Evolutionary conservation across 352 stramenopile genomes (phyloP), one percentile per base, ranked within the genome.

Genomic region (Phytophthora cactorum): DNA sequence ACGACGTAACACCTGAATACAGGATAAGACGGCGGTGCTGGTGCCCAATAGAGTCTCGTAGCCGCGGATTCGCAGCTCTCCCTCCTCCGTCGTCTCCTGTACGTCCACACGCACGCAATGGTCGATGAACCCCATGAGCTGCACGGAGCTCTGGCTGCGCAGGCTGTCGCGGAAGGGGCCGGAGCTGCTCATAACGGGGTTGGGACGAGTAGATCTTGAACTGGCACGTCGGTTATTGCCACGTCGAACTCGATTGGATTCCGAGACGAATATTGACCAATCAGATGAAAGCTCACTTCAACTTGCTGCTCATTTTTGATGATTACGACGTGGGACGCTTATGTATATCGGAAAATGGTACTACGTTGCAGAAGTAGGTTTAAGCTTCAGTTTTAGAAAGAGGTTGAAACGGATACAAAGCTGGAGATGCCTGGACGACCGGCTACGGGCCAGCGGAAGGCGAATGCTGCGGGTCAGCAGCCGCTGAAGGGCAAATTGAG

Each of bases 71-170:
- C 86, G 86, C 61, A 95, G 74, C 64, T 92, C 86, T 8, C 72
- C 70, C 27, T 95, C 86, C 17, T 91, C 84, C 12, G 77, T 74
- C 25, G 77, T 82, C 65, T 92, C 85, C 4, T 75, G n/a, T 4
- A 74, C 70, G 57, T 78, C 64, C 34, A 75, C 65, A 12, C 62
- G 69, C 22, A 88, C 63, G 58, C 69, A 86, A 46, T 84, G 74
- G 61, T 95, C 82, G 62, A 95, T 91, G 66, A 84, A 90, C 3
- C 86, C 88, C 61, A 93, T 86, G 41, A 96, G 81, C 63, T 95
- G 85, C 67, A 96, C 84, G 1, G 86, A 93, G 75, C 83, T 93
- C 63, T 91, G 87, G 50, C 86, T 94, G 58, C 86, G 86, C 52
- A 81, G 65, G 27, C 45, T 70, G 45, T 67, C 61, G 38, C 58